Evolutionary conservation across 108 stramenopile genomes (phyloP).

Genomic region (Epipyxis sp.): DNA sequence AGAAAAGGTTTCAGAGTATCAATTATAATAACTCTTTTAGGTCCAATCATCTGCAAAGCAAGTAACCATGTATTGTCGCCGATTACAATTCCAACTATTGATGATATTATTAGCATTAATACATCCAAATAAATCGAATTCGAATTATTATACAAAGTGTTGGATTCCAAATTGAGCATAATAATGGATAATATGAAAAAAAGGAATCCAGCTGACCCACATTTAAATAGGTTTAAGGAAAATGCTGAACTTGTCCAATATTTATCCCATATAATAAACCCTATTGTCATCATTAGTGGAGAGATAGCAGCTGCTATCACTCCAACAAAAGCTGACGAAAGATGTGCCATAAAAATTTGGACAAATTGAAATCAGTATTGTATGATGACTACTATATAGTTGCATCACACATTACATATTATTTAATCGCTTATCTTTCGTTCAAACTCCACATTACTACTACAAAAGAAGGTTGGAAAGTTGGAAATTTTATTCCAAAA

Average conservation of each 20-base stretch:
- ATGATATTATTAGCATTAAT: constrained; percentile 64
- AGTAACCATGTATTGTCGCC: constrained; percentile 76
- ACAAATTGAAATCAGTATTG: too few species aligned
- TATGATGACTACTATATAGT: too few species aligned
- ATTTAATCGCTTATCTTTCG: too few species aligned
- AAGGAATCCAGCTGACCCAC: not conserved
- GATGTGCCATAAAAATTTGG: too few species aligned
- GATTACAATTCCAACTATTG: constrained; percentile 70
- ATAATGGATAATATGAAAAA: too few species aligned
- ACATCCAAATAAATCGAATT: too few species aligned
- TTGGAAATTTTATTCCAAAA: too few species aligned
- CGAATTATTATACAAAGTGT: too few species aligned
- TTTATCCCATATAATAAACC: constrained; percentile 30
- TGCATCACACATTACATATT: too few species aligned
- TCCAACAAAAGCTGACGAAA: not conserved
- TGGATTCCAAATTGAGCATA: not conserved
- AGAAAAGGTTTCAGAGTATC: constrained; percentile 77
- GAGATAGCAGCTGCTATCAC: not conserved
- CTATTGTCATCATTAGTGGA: constrained; percentile 20
- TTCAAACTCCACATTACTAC: too few species aligned
- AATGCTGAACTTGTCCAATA: not conserved
- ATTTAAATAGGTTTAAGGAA: constrained; percentile 22
- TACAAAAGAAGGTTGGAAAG: too few species aligned
- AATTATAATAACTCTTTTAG: constrained; percentile 71
- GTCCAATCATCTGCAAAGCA: constrained; percentile 67